Conservation (phyloP, 176 grass and related monocot genomes). For the Oryza coarctata region DNA sequence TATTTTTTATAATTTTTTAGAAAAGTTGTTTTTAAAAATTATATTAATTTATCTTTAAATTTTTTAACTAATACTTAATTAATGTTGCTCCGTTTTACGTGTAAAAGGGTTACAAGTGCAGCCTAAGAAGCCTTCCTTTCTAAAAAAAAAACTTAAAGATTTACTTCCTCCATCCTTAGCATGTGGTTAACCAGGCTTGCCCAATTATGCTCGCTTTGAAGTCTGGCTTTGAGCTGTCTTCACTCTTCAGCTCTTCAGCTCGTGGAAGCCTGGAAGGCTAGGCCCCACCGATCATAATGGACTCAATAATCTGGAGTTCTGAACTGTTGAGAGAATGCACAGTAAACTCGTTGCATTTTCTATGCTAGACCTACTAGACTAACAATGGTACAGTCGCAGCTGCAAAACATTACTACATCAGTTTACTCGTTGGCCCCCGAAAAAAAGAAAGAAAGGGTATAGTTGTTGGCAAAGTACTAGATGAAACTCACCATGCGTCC, state of each 20-base stretch:
- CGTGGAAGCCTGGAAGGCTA: neutral
- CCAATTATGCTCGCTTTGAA: conserved; percentile 33
- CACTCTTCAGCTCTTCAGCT: conserved; percentile 1
- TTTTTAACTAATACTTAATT: no score
- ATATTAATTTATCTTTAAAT: no score
- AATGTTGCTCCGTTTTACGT: no score
- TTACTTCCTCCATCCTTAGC: no score
- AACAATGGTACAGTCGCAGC: neutral
- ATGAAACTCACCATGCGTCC: neutral
- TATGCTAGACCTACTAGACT: neutral
- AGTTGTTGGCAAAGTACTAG: no score
- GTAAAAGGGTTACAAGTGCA: no score
- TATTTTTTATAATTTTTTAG: no score
- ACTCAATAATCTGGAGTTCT: neutral
- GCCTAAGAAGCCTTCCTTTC: neutral
- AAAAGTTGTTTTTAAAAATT: no score
- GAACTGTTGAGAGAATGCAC: neutral
- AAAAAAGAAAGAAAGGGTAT: no score
- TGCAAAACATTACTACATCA: neutral
- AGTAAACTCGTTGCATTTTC: neutral
- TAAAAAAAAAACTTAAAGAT: no score
- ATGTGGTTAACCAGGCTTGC: neutral
- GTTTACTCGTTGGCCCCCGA: no score
- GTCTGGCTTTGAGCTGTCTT: conserved; percentile 17
- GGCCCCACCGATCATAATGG: neutral